Evolutionary conservation across 116 monocot species (phyloP).

Genomic region (Dioscorea cayenensis): DNA sequence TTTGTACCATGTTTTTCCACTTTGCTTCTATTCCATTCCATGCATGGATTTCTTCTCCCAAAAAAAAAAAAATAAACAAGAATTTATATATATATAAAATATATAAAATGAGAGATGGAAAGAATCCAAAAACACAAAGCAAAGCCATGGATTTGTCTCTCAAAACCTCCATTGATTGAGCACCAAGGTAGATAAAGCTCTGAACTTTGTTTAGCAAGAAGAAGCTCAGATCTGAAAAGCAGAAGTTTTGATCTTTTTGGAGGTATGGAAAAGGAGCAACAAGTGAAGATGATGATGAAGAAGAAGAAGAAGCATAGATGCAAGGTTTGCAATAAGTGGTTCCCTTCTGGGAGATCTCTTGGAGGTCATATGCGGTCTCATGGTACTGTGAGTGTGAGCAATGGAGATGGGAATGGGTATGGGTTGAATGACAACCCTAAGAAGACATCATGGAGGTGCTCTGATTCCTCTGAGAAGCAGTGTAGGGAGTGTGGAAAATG

Average conservation of each 20-base stretch:
- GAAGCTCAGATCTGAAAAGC: neutral
- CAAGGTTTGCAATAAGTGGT: constrained; percentile 3
- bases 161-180: neutral
- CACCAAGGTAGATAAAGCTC: neutral
- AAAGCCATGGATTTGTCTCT: neutral
- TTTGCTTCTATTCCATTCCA: constrained; percentile 30
- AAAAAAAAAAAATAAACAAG: neutral
- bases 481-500: constrained; percentile 36
- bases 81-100: too few species aligned
- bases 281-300: neutral
- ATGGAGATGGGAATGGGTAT: constrained; percentile 4
- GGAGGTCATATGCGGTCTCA: constrained; percentile 10
- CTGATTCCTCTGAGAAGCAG: neutral
- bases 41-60: constrained; percentile 44
- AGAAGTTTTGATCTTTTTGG: neutral
- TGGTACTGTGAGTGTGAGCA: neutral
- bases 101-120: neutral
- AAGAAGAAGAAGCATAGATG: constrained; percentile 1
- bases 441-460: constrained; percentile 16
- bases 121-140: neutral
- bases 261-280: neutral
- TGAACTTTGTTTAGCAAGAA: neutral
- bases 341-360: constrained; percentile 5
- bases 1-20: neutral
- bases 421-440: constrained; percentile 33